Percentiles rank a stretch among this genome's conserved stretches.
Conservation (phyloP, 108 stramenopile species). For the Phaeodactylum tricornutum region DNA sequence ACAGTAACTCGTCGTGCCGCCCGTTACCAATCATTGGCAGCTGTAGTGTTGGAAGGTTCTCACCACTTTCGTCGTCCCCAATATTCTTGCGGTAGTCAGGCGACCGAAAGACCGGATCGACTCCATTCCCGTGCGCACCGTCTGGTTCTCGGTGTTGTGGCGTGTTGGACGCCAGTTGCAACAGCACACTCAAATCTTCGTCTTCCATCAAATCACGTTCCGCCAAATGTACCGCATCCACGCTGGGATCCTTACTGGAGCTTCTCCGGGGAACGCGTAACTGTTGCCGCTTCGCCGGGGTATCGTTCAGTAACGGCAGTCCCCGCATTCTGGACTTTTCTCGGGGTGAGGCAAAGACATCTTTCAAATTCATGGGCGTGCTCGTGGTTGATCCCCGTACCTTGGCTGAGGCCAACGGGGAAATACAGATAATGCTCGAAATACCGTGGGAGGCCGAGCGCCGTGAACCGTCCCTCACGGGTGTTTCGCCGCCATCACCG, state of each 20-base stretch:
- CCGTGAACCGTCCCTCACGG: constrained; percentile 6
- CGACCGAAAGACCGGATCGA: constrained; percentile 25
- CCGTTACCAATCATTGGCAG: constrained; percentile 35
- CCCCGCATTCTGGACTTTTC: constrained; percentile 10
- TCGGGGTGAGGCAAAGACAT: constrained; percentile 63
- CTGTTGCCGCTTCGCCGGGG: constrained; percentile 20
- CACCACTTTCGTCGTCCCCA: constrained; percentile 8
- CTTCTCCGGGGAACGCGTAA: constrained; percentile 6
- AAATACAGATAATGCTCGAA: constrained; percentile 75
- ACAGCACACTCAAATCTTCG: constrained; percentile 73
- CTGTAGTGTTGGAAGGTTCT: constrained; percentile 27
- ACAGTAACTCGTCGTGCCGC: not conserved
- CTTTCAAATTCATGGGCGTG: constrained; percentile 65
- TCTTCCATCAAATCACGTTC: constrained; percentile 74
- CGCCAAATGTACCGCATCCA: constrained; percentile 54
- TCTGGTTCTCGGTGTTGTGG: no score
- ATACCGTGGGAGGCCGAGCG: constrained; percentile 5
- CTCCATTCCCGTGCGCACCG: constrained; percentile 3
- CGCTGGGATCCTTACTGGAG: constrained; percentile 20
- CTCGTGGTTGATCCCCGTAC: constrained; percentile 9
- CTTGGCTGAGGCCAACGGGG: constrained; percentile 57
- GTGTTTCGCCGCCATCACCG: constrained; percentile 16
- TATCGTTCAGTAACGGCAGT: constrained; percentile 24
- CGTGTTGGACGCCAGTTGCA: constrained; percentile 68
- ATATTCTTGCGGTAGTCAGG: constrained; percentile 13